These are phyloP conservation scores for Abortiporus biennis DNA, from an alignment of 1,284 basidiomycete genomes.

Conservation along the genomic window DNA sequence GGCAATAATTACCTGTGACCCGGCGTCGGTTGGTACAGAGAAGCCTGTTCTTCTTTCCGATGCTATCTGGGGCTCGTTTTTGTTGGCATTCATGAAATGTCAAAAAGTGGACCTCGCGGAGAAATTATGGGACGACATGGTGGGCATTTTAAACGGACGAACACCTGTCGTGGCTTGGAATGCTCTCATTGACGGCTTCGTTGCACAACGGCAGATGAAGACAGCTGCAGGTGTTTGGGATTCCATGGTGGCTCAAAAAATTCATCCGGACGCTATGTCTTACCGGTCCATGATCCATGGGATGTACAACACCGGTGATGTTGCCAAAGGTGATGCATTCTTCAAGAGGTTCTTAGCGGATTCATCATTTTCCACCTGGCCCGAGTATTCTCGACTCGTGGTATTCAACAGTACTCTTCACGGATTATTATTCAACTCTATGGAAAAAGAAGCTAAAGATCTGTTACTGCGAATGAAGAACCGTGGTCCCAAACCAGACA, in stretches of 20 bases:
- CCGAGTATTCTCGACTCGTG: slow-evolving; percentile 19
- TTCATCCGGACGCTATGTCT: slow-evolving; percentile 47
- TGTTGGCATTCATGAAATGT: slow-evolving; percentile 52
- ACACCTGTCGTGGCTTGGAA: slow-evolving; percentile 57
- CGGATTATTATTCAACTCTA: slow-evolving; percentile 44
- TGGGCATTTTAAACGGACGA: slow-evolving; percentile 32
- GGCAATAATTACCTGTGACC: slow-evolving; percentile 39
- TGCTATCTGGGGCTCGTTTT: slow-evolving; percentile 53
- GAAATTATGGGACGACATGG: slow-evolving; percentile 59
- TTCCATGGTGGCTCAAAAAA: slow-evolving; percentile 44
- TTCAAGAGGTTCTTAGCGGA: slow-evolving; percentile 42
- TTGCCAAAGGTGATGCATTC: slow-evolving; percentile 38
- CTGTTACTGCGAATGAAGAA: slow-evolving; percentile 43
- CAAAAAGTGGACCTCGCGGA: slow-evolving; percentile 49
- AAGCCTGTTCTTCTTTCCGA: slow-evolving; percentile 47
- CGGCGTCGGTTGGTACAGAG: slow-evolving; percentile 24
- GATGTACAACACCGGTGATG: slow-evolving; percentile 41
- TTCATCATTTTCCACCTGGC: slow-evolving; percentile 2
- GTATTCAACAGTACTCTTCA: slow-evolving; percentile 65
- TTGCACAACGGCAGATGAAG: slow-evolving; percentile 35
- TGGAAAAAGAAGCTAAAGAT: slow-evolving; percentile 35
- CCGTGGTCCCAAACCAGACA: slow-evolving; percentile 57
- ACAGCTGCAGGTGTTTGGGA: slow-evolving; percentile 53
- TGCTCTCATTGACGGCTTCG: slow-evolving; percentile 56
- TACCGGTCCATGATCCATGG: slow-evolving; percentile 58